Evolutionary conservation across 1,284 basidiomycete genomes (phyloP).

Genomic region (Kalmanozyma brasiliensis): DNA sequence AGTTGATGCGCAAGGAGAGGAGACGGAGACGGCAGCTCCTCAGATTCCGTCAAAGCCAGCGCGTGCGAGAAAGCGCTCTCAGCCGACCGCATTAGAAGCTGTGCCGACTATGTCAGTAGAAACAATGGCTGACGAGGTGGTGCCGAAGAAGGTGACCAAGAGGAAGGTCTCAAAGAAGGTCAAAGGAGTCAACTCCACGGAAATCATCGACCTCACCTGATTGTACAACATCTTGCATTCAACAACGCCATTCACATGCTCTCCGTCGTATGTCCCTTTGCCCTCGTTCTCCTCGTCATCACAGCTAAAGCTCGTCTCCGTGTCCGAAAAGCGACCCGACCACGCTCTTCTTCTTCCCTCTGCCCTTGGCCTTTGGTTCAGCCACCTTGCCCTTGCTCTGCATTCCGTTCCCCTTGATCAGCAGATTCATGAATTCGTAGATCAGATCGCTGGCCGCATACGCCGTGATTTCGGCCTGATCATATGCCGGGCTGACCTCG

Average conservation of each 20-base stretch:
- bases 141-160: neutral
- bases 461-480: conserved; percentile 55
- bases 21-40: neutral
- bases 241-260: too few species aligned
- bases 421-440: conserved; percentile 52
- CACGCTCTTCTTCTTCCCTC: conserved; percentile 17
- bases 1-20: neutral
- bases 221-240: neutral
- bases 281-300: too few species aligned
- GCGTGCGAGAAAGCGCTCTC: conserved; percentile 12
- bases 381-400: conserved; percentile 20
- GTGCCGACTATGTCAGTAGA: too few species aligned
- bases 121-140: neutral
- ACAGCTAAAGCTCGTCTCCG: conserved; percentile 21
- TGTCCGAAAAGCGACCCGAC: conserved; percentile 20
- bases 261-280: too few species aligned
- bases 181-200: neutral
- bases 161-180: conserved; percentile 13
- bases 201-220: conserved; percentile 35
- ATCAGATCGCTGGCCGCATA: conserved; percentile 55
- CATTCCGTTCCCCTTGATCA: conserved; percentile 20
- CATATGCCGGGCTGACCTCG: conserved; percentile 55
- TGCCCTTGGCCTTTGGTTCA: conserved; percentile 23
- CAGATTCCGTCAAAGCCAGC: conserved; percentile 4
- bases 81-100: too few species aligned